A percentile compares a stretch with the other conserved stretches of the same genome.
phyloP scores from a whole-genome alignment of 108 stramenopile species.

The Skeletonema tropicum region DNA sequence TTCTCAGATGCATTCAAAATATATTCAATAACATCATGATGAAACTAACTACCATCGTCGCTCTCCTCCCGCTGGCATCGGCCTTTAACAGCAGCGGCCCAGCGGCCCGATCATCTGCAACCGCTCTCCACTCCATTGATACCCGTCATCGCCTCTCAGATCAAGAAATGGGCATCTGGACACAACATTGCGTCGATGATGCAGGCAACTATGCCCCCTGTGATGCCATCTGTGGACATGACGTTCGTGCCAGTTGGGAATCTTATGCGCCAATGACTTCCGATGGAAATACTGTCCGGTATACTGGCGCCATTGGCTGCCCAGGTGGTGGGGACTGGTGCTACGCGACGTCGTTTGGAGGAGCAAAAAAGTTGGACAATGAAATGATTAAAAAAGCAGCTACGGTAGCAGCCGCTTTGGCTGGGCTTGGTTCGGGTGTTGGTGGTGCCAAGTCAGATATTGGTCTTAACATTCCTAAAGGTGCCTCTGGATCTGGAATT shows the following conservation, averaged over 20 bases:
- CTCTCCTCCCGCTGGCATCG: slow-evolving; percentile 6
- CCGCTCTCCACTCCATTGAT: slow-evolving; percentile 14
- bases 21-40: not conserved
- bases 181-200: slow-evolving; percentile 13
- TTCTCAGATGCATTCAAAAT: too few relatives aligned
- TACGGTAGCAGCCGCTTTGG: slow-evolving; percentile 25
- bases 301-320: slow-evolving; percentile 26
- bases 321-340: slow-evolving; percentile 41
- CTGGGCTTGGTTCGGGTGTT: slow-evolving; percentile 21
- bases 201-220: slow-evolving; percentile 9
- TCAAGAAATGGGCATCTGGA: slow-evolving; percentile 34
- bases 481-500: not conserved
- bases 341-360: slow-evolving; percentile 10
- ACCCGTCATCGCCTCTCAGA: slow-evolving; percentile 21
- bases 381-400: slow-evolving; percentile 12
- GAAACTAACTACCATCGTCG: not conserved
- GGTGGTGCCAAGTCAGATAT: not conserved
- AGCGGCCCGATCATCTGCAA: not conserved
- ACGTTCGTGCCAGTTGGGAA: slow-evolving; percentile 18
- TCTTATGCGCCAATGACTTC: slow-evolving; percentile 24
- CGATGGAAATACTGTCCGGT: not conserved
- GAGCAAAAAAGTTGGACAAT: not conserved
- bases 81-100: slow-evolving; percentile 6
- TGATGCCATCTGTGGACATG: slow-evolving; percentile 22
- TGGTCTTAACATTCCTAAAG: not conserved